A percentile compares a stretch with the other conserved stretches of the same genome.
phyloP scores from a whole-genome alignment of 176 grass and related monocot genomes.

The Otatea glauca region DNA sequence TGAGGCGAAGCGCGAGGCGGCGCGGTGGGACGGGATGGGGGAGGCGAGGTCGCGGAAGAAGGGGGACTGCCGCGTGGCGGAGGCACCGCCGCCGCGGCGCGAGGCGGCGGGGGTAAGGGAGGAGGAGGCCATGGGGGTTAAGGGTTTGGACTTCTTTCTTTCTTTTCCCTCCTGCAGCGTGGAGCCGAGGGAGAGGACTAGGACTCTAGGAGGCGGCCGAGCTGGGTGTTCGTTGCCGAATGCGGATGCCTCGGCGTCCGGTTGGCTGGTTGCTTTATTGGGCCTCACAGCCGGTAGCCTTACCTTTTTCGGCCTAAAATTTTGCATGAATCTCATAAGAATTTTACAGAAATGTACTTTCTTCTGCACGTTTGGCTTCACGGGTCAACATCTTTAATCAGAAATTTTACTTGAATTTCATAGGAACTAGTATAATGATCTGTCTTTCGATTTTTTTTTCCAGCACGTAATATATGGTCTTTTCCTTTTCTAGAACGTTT shows the following conservation, averaged over 20 bases:
- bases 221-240: neutral
- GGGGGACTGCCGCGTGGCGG: slow-evolving; percentile 54
- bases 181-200: neutral
- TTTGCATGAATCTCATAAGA: neutral
- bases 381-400: neutral
- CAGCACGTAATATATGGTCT: too few relatives aligned
- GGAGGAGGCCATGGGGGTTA: slow-evolving; percentile 39
- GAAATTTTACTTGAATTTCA: too few relatives aligned
- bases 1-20: slow-evolving; percentile 51
- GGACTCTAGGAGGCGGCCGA: neutral
- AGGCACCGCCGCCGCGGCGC: slow-evolving; percentile 36
- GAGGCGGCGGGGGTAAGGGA: slow-evolving; percentile 47
- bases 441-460: too few relatives aligned
- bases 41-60: slow-evolving; percentile 82
- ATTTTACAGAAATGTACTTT: neutral
- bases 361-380: neutral
- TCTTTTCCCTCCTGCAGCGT: neutral
- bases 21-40: slow-evolving; percentile 62
- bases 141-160: slow-evolving; percentile 37
- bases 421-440: too few relatives aligned
- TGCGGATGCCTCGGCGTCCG: neutral
- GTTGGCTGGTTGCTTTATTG: slow-evolving; percentile 34
- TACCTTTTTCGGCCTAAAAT: neutral
- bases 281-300: neutral
- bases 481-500: too few relatives aligned